A percentile compares a stretch with the other conserved stretches of the same genome.
phyloP scores from a whole-genome alignment of 805 yeast genomes.

The Clavispora fructus region DNA sequence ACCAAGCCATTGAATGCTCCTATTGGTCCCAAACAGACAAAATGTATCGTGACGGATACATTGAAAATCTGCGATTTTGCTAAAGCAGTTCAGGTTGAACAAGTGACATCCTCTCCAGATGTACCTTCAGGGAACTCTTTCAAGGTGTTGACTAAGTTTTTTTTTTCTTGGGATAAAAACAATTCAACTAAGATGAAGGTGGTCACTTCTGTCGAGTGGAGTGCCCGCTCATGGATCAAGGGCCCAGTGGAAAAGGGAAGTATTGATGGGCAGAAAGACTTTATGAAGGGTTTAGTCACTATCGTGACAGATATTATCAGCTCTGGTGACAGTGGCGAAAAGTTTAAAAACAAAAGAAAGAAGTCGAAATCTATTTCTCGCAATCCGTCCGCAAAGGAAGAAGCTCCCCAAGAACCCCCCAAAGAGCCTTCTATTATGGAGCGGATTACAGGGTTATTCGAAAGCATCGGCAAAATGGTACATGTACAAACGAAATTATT shows the following conservation, averaged over 20 bases:
- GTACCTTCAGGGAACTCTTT: conserved; percentile 93
- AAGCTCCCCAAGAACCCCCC: not conserved
- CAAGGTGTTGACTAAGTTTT: conserved; percentile 64
- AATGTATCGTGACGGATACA: conserved; percentile 56
- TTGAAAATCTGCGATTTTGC: conserved; percentile 51
- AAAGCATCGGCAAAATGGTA: conserved; percentile 7
- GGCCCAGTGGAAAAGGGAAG: conserved; percentile 84
- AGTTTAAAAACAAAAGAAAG: conserved; percentile 10
- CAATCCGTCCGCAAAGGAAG: not conserved
- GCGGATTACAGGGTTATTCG: conserved; percentile 6
- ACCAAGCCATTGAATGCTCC: conserved; percentile 72
- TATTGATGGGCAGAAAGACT: conserved; percentile 65
- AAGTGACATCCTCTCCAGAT: conserved; percentile 76
- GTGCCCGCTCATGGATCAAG: conserved; percentile 88
- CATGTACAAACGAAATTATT: conserved; percentile 10
- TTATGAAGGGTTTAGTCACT: conserved; percentile 11
- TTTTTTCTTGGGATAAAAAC: conserved; percentile 67
- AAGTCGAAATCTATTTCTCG: conserved; percentile 7
- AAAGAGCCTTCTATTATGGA: conserved; percentile 1
- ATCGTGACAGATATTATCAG: conserved; percentile 5
- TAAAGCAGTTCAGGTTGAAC: conserved; percentile 53
- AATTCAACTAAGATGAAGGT: conserved; percentile 57
- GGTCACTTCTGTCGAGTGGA: conserved; percentile 79
- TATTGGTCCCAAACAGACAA: conserved; percentile 91
- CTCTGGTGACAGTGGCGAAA: conserved; percentile 5